phyloP scores from a whole-genome alignment of 1,284 basidiomycete species.

The Abortiporus biennis region DNA sequence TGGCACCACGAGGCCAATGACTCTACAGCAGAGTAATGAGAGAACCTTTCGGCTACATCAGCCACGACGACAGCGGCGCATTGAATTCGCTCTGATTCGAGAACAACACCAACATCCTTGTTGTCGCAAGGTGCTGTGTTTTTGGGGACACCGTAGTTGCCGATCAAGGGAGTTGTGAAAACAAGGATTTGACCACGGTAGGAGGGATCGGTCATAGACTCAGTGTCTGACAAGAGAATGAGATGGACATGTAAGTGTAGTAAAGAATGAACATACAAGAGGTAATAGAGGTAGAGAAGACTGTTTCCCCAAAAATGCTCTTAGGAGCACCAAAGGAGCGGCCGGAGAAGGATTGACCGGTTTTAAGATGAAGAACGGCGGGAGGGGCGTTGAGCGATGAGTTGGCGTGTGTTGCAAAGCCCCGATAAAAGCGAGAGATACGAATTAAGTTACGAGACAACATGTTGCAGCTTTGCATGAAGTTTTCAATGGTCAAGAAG shows the following conservation, averaged over 20 bases:
- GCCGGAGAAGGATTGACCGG: constrained; percentile 89
- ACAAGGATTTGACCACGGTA: constrained; percentile 98
- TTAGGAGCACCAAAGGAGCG: constrained; percentile 86
- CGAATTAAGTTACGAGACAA: constrained; percentile 47
- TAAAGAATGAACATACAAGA: constrained; percentile 59
- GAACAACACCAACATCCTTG: constrained; percentile 83
- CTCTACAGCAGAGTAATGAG: constrained; percentile 92
- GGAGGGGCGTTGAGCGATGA: constrained; percentile 44
- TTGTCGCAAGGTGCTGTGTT: constrained; percentile 75
- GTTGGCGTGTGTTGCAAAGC: constrained; percentile 61
- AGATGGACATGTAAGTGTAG: constrained; percentile 2
- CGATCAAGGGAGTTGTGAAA: constrained; percentile 97
- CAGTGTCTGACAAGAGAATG: constrained; percentile 65
- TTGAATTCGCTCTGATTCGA: constrained; percentile 89
- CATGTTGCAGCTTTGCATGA: constrained; percentile 32
- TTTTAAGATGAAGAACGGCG: constrained; percentile 89
- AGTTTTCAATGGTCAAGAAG: constrained; percentile 53
- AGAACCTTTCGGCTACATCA: constrained; percentile 92
- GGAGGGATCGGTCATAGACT: constrained; percentile 99
- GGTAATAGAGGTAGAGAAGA: constrained; percentile 98
- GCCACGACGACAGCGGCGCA: constrained; percentile 92
- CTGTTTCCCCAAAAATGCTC: constrained; percentile 94
- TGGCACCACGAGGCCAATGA: constrained; percentile 93
- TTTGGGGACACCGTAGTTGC: constrained; percentile 94
- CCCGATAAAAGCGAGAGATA: constrained; percentile 44